These are phyloP conservation scores for Sarocladium oryzae DNA, from an alignment of 2,329 filamentous ascomycete species.

Conservation along the genomic window DNA sequence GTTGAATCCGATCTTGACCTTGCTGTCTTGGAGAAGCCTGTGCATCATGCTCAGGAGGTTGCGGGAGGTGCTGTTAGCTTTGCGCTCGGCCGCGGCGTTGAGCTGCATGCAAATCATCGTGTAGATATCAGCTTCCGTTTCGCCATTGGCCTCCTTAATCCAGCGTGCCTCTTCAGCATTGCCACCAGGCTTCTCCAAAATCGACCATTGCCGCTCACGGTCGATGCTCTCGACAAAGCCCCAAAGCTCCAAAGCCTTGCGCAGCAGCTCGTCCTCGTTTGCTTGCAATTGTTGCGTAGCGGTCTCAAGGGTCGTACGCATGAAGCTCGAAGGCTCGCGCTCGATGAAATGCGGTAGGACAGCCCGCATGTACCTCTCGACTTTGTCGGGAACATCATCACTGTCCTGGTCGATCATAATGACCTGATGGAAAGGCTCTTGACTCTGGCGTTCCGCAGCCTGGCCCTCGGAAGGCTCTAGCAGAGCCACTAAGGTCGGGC, in stretches of 20 bases:
- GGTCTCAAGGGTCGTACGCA: conserved; percentile 51
- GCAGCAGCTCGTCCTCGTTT: conserved; percentile 47
- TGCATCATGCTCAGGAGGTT: conserved; percentile 54
- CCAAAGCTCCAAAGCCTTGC: conserved; percentile 57
- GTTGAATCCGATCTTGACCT: conserved; percentile 51
- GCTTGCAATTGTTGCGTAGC: conserved; percentile 39
- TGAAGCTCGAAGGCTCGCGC: conserved; percentile 53
- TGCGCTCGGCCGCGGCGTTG: conserved; percentile 57
- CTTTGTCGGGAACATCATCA: conserved; percentile 52
- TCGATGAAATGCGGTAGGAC: conserved; percentile 52
- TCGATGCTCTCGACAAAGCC: conserved; percentile 59
- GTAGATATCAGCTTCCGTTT: conserved; percentile 49
- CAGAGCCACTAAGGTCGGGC: conserved; percentile 26
- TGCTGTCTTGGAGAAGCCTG: conserved; percentile 53
- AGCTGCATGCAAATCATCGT: conserved; percentile 58
- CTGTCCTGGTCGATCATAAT: conserved; percentile 56
- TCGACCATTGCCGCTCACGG: conserved; percentile 55
- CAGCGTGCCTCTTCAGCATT: conserved; percentile 34
- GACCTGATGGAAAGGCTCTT: conserved; percentile 27
- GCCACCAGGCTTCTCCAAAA: conserved; percentile 40
- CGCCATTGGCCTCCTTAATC: conserved; percentile 42
- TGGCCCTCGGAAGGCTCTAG: conserved; percentile 30
- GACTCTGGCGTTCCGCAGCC: conserved; percentile 26
- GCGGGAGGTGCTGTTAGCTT: conserved; percentile 53
- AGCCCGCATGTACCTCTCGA: conserved; percentile 55